These are phyloP conservation scores for Plasmodium adleri DNA, from an alignment of 169 alveolate genomes.

Conservation along the genomic window DNA sequence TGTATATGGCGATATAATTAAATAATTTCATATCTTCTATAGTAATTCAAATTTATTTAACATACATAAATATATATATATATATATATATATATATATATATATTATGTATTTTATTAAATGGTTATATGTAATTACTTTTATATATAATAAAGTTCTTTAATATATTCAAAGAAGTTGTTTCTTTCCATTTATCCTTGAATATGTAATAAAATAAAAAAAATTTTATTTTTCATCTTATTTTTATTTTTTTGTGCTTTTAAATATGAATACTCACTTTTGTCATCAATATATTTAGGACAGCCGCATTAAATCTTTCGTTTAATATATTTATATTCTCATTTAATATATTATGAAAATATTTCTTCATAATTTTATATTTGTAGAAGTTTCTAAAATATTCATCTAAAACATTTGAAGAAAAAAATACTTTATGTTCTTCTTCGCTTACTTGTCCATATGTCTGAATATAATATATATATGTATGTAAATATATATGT, in stretches of 20 bases:
- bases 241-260: neutral
- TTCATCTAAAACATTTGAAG: conserved; percentile 16
- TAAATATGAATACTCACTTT: conserved; percentile 19
- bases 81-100: neutral
- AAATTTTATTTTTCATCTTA: neutral
- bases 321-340: conserved; percentile 24
- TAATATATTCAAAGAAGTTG: conserved; percentile 22
- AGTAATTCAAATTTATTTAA: neutral
- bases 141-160: conserved; percentile 30
- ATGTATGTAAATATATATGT: neutral
- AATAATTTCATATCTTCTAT: conserved; percentile 14
- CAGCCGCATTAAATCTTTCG: conserved; percentile 10
- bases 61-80: neutral
- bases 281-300: conserved; percentile 19
- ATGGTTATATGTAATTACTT: conserved; percentile 2
- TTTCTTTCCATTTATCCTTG: conserved; percentile 52
- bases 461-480: conserved; percentile 19
- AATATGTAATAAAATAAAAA: conserved; percentile 3
- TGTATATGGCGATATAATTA: conserved; percentile 36
- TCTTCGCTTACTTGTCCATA: conserved; percentile 39
- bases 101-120: neutral
- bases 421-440: conserved; percentile 39
- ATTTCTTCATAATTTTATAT: conserved; percentile 29
- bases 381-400: conserved; percentile 26
- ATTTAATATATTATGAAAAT: conserved; percentile 37